Base-by-base conservation (phyloP, 2,329 filamentous ascomycete species). In the Aspergillus vadensis region DNA sequence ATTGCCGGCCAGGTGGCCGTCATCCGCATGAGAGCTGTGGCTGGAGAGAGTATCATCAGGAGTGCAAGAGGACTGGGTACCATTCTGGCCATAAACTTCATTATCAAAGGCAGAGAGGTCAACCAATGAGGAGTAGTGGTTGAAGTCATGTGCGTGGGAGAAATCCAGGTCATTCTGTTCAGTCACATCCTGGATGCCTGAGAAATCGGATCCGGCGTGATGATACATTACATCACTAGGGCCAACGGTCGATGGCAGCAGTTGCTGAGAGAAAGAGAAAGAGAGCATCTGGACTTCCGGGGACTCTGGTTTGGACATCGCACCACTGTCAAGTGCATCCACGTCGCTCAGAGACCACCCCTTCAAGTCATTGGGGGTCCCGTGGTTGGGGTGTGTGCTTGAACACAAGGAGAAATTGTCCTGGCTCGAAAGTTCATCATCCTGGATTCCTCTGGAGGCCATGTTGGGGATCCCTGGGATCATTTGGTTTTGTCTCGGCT, bases 341-440 rank as follows among this genome's bases (percentile, higher is more conserved):
- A 74, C 65, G 68, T 74, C 73, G 67, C 69, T 73, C 65, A 78
- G 61, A 44, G 70, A 66, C 77, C 77, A 79, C 55, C 74, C 68
- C 64, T 73, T 74, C 59, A 78, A 67, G 44, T 75, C 76, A 65
- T 72, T 71, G 62, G 72, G 61, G 43, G 63, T 72, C 67, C 72
- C 73, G 68, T 69, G 69, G 70, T 64, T 66, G 67, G 69, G 72
- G 61, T 69, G 69, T 58, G 73, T 70, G 67, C 69, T 76, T 66
- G 77, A 77, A 70, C 74, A 76, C 63, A 78, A 72, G 62, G 76
- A 76, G 64, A 77, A 77, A 63, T 66, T 74, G 71, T 77, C 76
- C 68, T 76, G 74, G 69, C 72, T 75, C 57, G 74, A 75, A 63
- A 77, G 69, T 60, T 79, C 76, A 76, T 78, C 74, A 76, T 79